Conservation (phyloP, 73 alveolate genomes). For the Paramecium primaurelia region DNA sequence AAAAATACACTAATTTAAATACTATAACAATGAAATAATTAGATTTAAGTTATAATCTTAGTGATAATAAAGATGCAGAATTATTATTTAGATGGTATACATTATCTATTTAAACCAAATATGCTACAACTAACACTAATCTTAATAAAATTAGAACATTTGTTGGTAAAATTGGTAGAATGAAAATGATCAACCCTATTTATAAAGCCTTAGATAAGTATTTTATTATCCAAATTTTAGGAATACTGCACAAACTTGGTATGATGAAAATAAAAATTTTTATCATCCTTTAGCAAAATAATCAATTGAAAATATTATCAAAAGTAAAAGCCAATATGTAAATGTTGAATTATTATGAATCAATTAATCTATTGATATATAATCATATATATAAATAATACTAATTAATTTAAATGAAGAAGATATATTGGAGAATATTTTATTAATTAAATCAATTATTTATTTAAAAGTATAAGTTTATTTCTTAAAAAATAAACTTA, state of each 20-base stretch:
- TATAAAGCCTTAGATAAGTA: conserved; percentile 57
- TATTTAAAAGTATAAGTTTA: too few relatives aligned
- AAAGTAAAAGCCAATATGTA: background rate
- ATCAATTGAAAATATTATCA: conserved; percentile 28
- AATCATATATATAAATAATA: background rate
- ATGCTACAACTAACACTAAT: conserved; percentile 18
- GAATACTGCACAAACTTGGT: conserved; percentile 48
- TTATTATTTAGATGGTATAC: conserved; percentile 15
- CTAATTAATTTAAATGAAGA: background rate
- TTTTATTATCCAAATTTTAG: background rate
- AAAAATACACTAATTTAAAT: background rate
- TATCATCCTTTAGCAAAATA: conserved; percentile 70
- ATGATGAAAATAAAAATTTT: conserved; percentile 46
- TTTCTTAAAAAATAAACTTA: too few relatives aligned
- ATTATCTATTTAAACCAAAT: conserved; percentile 25
- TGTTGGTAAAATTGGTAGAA: conserved; percentile 64
- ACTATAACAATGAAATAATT: background rate
- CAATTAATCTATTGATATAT: background rate
- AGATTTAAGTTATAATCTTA: background rate
- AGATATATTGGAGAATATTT: too few relatives aligned
- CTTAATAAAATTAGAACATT: conserved; percentile 43
- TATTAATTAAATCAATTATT: too few relatives aligned
- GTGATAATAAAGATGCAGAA: background rate
- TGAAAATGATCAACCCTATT: conserved; percentile 63
- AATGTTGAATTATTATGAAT: background rate